Evolutionary conservation across 345 rosid genomes (phyloP), one percentile per base, ranked within the genome.

Genomic region (Cardamine occulta): DNA sequence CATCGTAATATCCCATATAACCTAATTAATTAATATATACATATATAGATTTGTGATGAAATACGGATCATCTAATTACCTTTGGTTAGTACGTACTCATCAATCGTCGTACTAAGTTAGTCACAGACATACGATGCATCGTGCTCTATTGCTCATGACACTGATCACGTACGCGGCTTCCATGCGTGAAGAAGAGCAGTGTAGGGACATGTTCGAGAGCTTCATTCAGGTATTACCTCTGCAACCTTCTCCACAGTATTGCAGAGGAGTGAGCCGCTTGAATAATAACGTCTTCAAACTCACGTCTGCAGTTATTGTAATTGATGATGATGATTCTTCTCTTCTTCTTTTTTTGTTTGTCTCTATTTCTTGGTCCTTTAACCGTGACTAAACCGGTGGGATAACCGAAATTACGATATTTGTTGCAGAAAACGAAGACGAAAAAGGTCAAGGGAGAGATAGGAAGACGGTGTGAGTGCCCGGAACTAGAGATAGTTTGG

Each of bases 201-300:
- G 80, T 57, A 63, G 18, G 42, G 75, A 44, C 42, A 63, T 76
- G 52, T 63, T 76, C 42, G 51, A 76, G 51, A 62, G 21, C 31
- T 23, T 76, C 52, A 24, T 34, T 13, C 44, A 63, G 4, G 65
- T 23, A 76, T 24, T 76, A 14, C 51, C 75, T 34, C 13, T 23
- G 2, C 70, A 63, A 13, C 66, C 49, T 1, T 70, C 26, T 76
- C 75, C 80, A 70, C 65, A 54, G 49, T 69, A 76, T 28, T 76
- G 75, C 26, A 69, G 66, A 63, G 80, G 80, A 63, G 71, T 76
- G 80, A 24, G 59, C 54, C 75, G 60, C 18, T 54, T 70, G 7
- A 70, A 70, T 58, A 70, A 70, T 48, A 76, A 70, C 60, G 64
- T 37, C 71, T 58, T 76, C 70, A 70, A 76, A 23, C 51, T 70